Evolutionary conservation across 345 rosid genomes (phyloP).

Genomic region (Moricandia moricandioides): DNA sequence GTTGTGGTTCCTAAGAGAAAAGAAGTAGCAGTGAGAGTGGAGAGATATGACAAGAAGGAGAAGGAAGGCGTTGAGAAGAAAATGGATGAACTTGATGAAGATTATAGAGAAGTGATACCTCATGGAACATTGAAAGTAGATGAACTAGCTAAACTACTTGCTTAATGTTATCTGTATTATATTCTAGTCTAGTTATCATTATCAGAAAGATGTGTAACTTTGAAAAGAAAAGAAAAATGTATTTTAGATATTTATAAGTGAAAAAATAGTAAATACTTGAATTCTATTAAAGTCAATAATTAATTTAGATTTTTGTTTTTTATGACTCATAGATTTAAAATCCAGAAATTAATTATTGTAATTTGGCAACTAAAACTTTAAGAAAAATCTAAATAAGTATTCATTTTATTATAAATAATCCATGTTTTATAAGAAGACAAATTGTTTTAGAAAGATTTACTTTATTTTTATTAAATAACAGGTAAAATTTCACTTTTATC

Average conservation of each 20-base stretch:
- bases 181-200: slow-evolving; percentile 2
- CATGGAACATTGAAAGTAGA: slow-evolving; percentile 52
- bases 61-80: slow-evolving; percentile 6
- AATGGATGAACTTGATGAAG: slow-evolving; percentile 21
- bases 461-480: too few relatives aligned
- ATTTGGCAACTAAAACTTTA: neutral
- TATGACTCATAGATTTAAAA: neutral
- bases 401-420: too few relatives aligned
- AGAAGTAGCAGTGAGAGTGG: slow-evolving; percentile 25
- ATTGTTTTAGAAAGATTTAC: too few relatives aligned
- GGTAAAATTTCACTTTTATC: too few relatives aligned
- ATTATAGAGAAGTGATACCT: slow-evolving; percentile 36
- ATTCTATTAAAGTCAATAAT: neutral
- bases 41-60: slow-evolving; percentile 32
- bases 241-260: neutral
- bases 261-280: neutral
- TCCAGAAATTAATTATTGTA: neutral
- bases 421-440: too few relatives aligned
- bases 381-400: too few relatives aligned
- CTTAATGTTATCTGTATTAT: neutral
- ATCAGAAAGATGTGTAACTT: neutral
- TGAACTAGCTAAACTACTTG: neutral
- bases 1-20: slow-evolving; percentile 5
- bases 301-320: neutral
- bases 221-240: neutral